Conservation (phyloP, 768 basidiomycete species). For the Suillus hirtellus region DNA sequence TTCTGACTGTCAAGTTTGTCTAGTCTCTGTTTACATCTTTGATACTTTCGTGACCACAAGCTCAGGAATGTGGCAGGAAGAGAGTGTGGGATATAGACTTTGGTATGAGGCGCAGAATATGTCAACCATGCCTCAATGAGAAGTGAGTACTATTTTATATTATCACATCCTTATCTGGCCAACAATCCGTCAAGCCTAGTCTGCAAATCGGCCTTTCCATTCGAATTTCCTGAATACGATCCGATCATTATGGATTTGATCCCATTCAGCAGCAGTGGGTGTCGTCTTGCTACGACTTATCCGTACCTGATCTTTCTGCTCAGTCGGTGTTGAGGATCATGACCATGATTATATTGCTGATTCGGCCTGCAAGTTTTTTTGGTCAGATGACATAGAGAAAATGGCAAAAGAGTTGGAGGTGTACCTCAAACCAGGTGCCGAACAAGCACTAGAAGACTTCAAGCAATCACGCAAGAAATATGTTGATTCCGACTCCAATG, state of each 20-base stretch:
- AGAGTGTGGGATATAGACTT: conserved; percentile 19
- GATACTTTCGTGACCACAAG: neutral
- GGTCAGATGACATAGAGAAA: conserved; percentile 31
- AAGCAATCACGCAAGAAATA: conserved; percentile 18
- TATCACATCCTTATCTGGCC: conserved; percentile 8
- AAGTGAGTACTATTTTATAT: conserved; percentile 14
- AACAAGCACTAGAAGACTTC: conserved; percentile 28
- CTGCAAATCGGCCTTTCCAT: conserved; percentile 10
- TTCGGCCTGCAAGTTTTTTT: conserved; percentile 30
- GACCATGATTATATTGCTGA: too few relatives aligned
- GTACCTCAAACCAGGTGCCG: conserved; percentile 24
- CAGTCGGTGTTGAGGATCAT: conserved; percentile 32
- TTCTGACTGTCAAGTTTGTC: conserved; percentile 20
- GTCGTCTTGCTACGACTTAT: neutral
- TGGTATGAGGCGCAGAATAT: conserved; percentile 18
- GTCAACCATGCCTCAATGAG: conserved; percentile 15
- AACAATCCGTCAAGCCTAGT: conserved; percentile 21
- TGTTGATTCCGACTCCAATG: neutral
- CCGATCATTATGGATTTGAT: conserved; percentile 29
- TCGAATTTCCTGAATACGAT: conserved; percentile 27
- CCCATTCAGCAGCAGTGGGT: conserved; percentile 33
- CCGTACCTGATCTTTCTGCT: neutral
- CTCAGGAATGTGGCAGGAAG: conserved; percentile 17
- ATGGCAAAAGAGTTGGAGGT: conserved; percentile 21
- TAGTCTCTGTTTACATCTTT: neutral